Evolutionary conservation across 192 early-diverging fungal genomes (phyloP), one percentile per base, ranked within the genome.

Genomic region (Umbelopsis isabellina): DNA sequence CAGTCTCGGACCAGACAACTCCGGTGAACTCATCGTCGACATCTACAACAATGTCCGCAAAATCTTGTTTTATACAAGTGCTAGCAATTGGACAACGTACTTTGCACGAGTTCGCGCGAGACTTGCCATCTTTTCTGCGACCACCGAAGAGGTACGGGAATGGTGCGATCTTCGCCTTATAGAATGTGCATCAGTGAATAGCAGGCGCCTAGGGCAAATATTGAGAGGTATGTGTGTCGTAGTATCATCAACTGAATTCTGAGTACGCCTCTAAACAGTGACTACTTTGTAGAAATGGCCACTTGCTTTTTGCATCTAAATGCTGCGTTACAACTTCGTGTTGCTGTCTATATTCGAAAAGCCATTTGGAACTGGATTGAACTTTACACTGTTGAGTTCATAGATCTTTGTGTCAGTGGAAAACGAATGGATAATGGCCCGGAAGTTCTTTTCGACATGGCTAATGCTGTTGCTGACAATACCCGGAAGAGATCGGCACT

Each of bases 331-430:
- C 94, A 95, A 67, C 82, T 91, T 16, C 79, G 89, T 30, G 82
- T 92, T 75, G 89, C 92, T 0, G 82, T 89, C 20, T 83, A 90
- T 22, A 82, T 96, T 53, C 86, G 93, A 13, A 90, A 90, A 20
- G 89, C 87, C 8, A 93, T 98, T 71, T 97, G 94, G 95, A 91
- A 90, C 80, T 98, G 94, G 88, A 94, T 98, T 23, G 87, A 93
- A 55, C 83, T 89, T 18, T 95, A 92, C 66, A 89, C 92, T 0
- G 76, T 83, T 13, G 93, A 95, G 52, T 98, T 94, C 72, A 84
- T 89, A 49, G 85, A 86, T 49, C 81, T 95, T 45, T 93, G 90
- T 77, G 82, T 82, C 52, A 86, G 73, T 10, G 75, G 77, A 35
- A 80, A 77, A 51, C 78, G 87, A 2, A 75, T 86, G 25, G 84